Conservation (phyloP, 441 rosid genomes). For the Populus hybrid region DNA sequence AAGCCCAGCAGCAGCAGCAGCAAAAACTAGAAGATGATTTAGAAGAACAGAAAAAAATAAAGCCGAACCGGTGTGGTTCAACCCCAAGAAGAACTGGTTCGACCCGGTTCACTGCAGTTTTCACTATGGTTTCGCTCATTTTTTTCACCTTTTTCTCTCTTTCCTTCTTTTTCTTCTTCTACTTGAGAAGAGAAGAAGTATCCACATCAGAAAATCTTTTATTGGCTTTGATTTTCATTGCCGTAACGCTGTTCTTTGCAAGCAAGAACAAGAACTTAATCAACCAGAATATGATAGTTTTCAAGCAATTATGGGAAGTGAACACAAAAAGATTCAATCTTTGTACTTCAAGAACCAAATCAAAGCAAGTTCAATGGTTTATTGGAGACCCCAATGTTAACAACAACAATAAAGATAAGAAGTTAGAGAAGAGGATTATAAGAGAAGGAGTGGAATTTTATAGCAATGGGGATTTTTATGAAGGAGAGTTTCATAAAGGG, state of each 20-base stretch:
- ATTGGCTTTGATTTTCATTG: constrained; percentile 66
- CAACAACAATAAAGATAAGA: constrained; percentile 22
- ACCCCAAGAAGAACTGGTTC: constrained; percentile 33
- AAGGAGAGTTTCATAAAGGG: constrained; percentile 85
- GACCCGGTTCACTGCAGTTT: constrained; percentile 46
- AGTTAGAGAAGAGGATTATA: constrained; percentile 23
- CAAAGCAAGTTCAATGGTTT: constrained; percentile 71
- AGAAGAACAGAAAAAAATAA: constrained; percentile 38
- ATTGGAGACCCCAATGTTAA: constrained; percentile 48
- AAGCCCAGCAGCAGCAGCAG: constrained; percentile 15
- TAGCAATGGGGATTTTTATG: constrained; percentile 88
- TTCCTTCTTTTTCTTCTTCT: constrained; percentile 44
- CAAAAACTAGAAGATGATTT: constrained; percentile 21
- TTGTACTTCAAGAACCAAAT: constrained; percentile 34
- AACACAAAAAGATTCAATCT: constrained; percentile 31
- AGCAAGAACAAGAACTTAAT: constrained; percentile 62
- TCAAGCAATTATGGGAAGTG: constrained; percentile 48
- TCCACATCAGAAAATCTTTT: constrained; percentile 78
- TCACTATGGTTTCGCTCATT: constrained; percentile 49
- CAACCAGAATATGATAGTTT: constrained; percentile 34
- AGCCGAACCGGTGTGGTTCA: constrained; percentile 41
- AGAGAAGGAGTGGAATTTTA: constrained; percentile 87
- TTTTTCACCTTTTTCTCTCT: constrained; percentile 44
- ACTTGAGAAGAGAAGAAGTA: constrained; percentile 55
- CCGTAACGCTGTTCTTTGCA: constrained; percentile 72